phyloP scores from a whole-genome alignment of 805 yeast genomes.

The Zygotorulaspora danielsina region DNA sequence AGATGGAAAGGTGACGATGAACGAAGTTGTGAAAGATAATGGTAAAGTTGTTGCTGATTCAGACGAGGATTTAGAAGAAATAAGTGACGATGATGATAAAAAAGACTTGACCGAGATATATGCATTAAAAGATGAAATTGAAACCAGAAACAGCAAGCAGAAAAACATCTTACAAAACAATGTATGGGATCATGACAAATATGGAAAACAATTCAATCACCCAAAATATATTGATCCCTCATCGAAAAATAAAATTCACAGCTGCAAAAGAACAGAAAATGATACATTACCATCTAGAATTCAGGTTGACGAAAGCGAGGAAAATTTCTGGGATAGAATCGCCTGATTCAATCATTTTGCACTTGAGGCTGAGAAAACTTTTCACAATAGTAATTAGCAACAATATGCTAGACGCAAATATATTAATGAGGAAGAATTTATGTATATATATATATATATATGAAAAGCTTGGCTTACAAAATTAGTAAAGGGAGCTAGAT shows the following conservation, averaged over 20 bases:
- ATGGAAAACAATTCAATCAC: slow-evolving; percentile 50
- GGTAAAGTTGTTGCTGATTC: slow-evolving; percentile 25
- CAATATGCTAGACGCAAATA: too few relatives aligned
- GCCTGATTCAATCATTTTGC: too few relatives aligned
- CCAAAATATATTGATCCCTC: slow-evolving; percentile 40
- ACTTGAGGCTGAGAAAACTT: too few relatives aligned
- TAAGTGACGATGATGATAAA: slow-evolving; percentile 38
- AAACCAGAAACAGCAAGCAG: slow-evolving; percentile 15
- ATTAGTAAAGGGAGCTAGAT: neutral
- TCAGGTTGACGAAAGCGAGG: slow-evolving; percentile 23
- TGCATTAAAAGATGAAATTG: slow-evolving; percentile 25
- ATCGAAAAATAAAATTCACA: neutral
- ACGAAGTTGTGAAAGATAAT: slow-evolving; percentile 39
- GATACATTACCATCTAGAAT: slow-evolving; percentile 21
- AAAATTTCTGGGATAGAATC: slow-evolving; percentile 23
- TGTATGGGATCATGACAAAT: slow-evolving; percentile 60
- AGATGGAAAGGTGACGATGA: slow-evolving; percentile 73
- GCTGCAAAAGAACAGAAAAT: neutral
- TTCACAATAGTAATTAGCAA: too few relatives aligned
- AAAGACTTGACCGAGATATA: slow-evolving; percentile 31
- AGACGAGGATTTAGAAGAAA: slow-evolving; percentile 34
- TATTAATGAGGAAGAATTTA: too few relatives aligned
- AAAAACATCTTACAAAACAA: slow-evolving; percentile 33
- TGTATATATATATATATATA: neutral
- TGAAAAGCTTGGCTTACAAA: too few relatives aligned